Base-by-base conservation (phyloP, 1,284 basidiomycete species). In the Leccinum pachyderme region DNA sequence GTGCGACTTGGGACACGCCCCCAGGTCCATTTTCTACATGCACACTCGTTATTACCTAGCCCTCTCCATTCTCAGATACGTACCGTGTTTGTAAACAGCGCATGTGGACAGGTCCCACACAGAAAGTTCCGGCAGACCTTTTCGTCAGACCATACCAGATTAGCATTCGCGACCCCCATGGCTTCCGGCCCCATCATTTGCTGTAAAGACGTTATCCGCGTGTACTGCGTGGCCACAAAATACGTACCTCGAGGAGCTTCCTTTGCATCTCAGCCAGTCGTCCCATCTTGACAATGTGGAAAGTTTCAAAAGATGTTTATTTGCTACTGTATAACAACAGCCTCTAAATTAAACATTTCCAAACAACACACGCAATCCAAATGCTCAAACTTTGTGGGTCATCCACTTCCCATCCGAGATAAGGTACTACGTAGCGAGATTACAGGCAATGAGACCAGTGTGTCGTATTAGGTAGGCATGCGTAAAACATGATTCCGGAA, bases 181-280 rank as follows among this genome's bases (percentile, higher is more conserved):
- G 95, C 93, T 75, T 98, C 95, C 44, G 93, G 92, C n/a, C 94
- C 94, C 94, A 97, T 96, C 93, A 97, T 95, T 95, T 95, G 94
- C 92, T 95, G 67, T 47, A 27, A 51, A 37, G 27, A 28, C 28
- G 49, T 62, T 47, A 57, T 48, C 12, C 47, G 24, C 44, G 46
- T 49, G 13, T 22, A 31, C n/a, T 44, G 24, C 18, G 32, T 27
- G 29, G 8, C 22, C 11, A 31, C 5, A n/a, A 52, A 44, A 48
- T 11, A 72, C 78, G 56, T 66, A 90, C 90, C 83, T 95, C 92
- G 51, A 95, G 76, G 72, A 94, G 87, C 84, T 93, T 94, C 61
- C 93, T 82, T 77, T 95, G 93, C 87, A 94, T 91, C 73, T 95
- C 92, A 50, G 90, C 90, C 45, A 92, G 80, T 47, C 89, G 81